These are phyloP conservation scores for Chloroidium sp. DNA, from an alignment of 163 green algal genomes.

Conservation along the genomic window DNA sequence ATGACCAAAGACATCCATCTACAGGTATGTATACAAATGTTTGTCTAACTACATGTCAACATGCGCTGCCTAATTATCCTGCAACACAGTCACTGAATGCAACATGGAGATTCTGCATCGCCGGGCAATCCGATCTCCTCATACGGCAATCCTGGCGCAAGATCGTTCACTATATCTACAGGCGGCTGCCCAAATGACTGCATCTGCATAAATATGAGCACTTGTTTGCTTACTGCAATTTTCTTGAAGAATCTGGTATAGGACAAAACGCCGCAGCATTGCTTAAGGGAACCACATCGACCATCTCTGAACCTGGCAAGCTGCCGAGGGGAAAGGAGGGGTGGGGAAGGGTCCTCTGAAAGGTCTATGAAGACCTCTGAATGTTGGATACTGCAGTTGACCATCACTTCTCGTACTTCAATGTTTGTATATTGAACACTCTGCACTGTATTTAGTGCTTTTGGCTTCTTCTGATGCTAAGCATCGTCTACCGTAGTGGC, in stretches of 20 bases:
- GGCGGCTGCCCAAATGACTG: conserved; percentile 72
- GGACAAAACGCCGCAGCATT: background rate
- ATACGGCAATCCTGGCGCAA: conserved; percentile 40
- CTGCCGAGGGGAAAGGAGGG: background rate
- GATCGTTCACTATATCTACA: conserved; percentile 76
- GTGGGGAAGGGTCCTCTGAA: conserved; percentile 17
- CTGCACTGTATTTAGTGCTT: background rate
- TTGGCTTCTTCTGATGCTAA: no score
- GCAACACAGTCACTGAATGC: no score
- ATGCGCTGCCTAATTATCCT: no score
- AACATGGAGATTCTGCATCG: no score
- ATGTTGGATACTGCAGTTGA: no score
- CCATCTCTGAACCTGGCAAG: background rate
- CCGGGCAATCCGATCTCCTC: conserved; percentile 11
- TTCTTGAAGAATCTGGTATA: background rate
- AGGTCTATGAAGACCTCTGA: background rate
- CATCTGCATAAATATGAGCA: conserved; percentile 49
- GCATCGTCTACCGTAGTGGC: no score
- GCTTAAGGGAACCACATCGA: no score
- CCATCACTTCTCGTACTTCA: no score
- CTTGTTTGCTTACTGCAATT: background rate
- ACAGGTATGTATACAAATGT: no score
- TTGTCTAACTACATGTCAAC: no score
- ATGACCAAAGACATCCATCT: no score
- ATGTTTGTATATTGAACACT: background rate